A percentile compares a stretch with the other conserved stretches of the same genome.
Conservation (phyloP, 225 moss, liverwort and hornwort species). For the Pleurozium schreberi region DNA sequence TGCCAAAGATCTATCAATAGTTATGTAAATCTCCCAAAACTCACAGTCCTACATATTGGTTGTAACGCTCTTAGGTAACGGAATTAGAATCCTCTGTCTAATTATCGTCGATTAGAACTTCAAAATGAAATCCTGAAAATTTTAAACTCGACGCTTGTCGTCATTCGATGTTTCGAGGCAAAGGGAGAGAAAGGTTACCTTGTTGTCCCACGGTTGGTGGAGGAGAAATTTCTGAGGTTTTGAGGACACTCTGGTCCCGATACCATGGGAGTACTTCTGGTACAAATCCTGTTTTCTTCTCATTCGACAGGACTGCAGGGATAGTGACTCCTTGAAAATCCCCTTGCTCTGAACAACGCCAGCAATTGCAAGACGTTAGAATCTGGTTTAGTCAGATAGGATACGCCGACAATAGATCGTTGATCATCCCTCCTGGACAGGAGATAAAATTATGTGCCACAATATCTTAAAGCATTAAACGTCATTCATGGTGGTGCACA, state of each 20-base stretch:
- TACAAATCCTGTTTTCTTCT: slow-evolving; percentile 30
- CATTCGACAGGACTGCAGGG: slow-evolving; percentile 14
- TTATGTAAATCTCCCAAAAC: background rate
- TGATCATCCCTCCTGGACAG: background rate
- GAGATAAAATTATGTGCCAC: background rate
- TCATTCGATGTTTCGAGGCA: background rate
- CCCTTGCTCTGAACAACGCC: slow-evolving; percentile 25
- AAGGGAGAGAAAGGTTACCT: background rate
- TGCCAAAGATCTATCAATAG: background rate
- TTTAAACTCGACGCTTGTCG: background rate
- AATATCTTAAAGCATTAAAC: background rate
- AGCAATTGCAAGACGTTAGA: background rate
- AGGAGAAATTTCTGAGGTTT: slow-evolving; percentile 38
- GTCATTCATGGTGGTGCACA: background rate
- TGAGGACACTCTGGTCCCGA: slow-evolving; percentile 31
- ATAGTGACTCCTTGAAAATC: slow-evolving; percentile 8
- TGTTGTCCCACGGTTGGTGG: slow-evolving; percentile 25
- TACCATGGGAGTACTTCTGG: slow-evolving; percentile 52
- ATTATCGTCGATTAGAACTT: background rate
- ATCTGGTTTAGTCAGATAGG: background rate
- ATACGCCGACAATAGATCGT: background rate
- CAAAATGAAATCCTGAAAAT: background rate
- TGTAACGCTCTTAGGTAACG: background rate
- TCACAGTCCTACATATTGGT: background rate
- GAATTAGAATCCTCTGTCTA: background rate